A percentile compares a stretch with the other conserved stretches of the same genome.
phyloP scores from a whole-genome alignment of 345 rosid genomes.

The Brassica juncea region DNA sequence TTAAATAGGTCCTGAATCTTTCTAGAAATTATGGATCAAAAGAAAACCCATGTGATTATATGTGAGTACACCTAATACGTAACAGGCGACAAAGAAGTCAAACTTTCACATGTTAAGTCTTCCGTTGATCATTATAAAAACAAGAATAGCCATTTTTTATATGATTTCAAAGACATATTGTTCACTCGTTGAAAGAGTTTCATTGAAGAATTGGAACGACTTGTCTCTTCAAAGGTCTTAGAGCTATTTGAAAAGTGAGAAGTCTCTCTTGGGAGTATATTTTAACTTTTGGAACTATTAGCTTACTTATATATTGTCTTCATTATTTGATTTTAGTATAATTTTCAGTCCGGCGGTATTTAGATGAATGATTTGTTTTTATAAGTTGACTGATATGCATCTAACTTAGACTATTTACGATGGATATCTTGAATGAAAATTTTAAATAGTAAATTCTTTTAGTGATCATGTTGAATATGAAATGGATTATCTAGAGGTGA shows the following conservation, averaged over 20 bases:
- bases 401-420: neutral
- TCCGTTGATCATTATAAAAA: conserved; percentile 17
- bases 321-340: neutral
- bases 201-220: conserved; percentile 8
- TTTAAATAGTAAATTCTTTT: too few relatives aligned
- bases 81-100: conserved; percentile 32
- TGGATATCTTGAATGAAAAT: neutral
- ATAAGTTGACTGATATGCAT: neutral
- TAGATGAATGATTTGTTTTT: neutral
- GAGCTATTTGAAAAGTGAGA: conserved; percentile 26
- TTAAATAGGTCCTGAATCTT: conserved; percentile 13
- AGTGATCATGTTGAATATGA: neutral
- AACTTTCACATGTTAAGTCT: conserved; percentile 23
- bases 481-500: neutral
- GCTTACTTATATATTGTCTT: neutral
- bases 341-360: neutral
- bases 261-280: conserved; percentile 4
- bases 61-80: conserved; percentile 39
- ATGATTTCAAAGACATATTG: conserved; percentile 17
- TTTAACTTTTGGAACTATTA: neutral
- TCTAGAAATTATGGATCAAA: conserved; percentile 13
- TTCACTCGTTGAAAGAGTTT: conserved; percentile 19
- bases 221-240: conserved; percentile 32
- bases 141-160: neutral
- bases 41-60: conserved; percentile 21